phyloP scores from a whole-genome alignment of 2,329 filamentous ascomycete species.

The Aspergillus novofumigatus region DNA sequence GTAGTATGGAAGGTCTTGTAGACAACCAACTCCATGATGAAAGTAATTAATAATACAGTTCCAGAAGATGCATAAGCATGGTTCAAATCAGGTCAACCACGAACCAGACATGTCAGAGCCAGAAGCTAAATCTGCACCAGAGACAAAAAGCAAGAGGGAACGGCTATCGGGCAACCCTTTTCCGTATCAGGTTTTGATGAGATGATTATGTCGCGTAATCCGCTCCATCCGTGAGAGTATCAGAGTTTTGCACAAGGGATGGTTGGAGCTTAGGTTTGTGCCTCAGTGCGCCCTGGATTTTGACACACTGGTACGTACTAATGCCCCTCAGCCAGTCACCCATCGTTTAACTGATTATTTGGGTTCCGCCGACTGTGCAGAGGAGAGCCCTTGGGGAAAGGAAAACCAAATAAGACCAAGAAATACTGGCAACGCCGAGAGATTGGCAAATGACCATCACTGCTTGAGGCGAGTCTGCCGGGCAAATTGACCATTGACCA shows the following conservation, averaged over 20 bases:
- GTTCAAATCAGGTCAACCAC: neutral
- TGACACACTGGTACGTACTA: neutral
- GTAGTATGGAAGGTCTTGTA: neutral
- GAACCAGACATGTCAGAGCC: neutral
- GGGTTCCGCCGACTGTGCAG: neutral
- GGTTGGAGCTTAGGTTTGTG: neutral
- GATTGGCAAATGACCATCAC: neutral
- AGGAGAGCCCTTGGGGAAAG: neutral
- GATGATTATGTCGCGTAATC: conserved; percentile 18
- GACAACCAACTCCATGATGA: neutral
- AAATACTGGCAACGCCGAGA: neutral
- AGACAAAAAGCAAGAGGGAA: neutral
- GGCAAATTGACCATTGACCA: neutral
- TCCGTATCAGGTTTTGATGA: conserved; percentile 2
- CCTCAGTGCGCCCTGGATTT: neutral
- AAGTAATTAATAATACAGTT: neutral
- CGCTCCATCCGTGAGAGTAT: neutral
- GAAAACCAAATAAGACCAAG: neutral
- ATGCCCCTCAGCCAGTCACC: neutral
- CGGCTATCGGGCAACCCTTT: neutral
- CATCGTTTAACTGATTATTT: neutral
- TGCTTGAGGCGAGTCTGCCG: neutral
- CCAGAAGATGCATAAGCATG: neutral
- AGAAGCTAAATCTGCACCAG: neutral
- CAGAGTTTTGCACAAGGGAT: neutral